Conservation (phyloP, 2,329 filamentous ascomycete genomes). For the Xylariomycetidae sp. region DNA sequence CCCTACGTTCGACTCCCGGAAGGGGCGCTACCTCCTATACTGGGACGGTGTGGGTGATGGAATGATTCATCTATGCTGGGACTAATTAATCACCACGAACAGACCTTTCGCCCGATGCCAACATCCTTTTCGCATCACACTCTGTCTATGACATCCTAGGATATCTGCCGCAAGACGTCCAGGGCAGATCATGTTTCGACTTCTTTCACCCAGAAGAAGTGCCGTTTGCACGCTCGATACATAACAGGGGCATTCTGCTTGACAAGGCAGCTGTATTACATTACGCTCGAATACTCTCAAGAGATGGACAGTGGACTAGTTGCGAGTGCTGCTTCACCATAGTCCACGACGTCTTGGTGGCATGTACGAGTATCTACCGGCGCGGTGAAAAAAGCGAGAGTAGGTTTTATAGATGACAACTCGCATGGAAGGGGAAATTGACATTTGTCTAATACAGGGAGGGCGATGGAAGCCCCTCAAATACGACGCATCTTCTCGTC, state of each 20-base stretch:
- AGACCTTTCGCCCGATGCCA: slow-evolving; percentile 73
- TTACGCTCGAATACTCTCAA: slow-evolving; percentile 69
- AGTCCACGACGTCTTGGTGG: slow-evolving; percentile 82
- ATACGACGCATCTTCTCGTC: slow-evolving; percentile 77
- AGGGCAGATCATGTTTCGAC: slow-evolving; percentile 74
- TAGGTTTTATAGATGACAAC: slow-evolving; percentile 46
- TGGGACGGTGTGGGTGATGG: no score
- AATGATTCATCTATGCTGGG: no score
- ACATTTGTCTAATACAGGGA: slow-evolving; percentile 44
- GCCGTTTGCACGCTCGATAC: slow-evolving; percentile 66
- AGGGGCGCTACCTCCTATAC: no score
- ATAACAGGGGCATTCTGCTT: slow-evolving; percentile 67
- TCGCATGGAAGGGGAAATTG: slow-evolving; percentile 3
- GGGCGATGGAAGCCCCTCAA: slow-evolving; percentile 71
- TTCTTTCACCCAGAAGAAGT: slow-evolving; percentile 83
- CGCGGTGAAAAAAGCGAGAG: slow-evolving; percentile 66
- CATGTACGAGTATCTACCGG: slow-evolving; percentile 75
- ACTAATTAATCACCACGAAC: slow-evolving; percentile 11
- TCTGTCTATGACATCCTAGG: slow-evolving; percentile 71
- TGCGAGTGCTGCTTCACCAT: slow-evolving; percentile 89
- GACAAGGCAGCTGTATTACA: slow-evolving; percentile 83
- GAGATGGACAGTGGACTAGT: slow-evolving; percentile 66
- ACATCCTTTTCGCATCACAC: slow-evolving; percentile 77
- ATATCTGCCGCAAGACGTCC: slow-evolving; percentile 70
- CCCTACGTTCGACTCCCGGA: no score